Evolutionary conservation across 1,139 yeast species (phyloP).

Genomic region (Geotrichum macrosporum): DNA sequence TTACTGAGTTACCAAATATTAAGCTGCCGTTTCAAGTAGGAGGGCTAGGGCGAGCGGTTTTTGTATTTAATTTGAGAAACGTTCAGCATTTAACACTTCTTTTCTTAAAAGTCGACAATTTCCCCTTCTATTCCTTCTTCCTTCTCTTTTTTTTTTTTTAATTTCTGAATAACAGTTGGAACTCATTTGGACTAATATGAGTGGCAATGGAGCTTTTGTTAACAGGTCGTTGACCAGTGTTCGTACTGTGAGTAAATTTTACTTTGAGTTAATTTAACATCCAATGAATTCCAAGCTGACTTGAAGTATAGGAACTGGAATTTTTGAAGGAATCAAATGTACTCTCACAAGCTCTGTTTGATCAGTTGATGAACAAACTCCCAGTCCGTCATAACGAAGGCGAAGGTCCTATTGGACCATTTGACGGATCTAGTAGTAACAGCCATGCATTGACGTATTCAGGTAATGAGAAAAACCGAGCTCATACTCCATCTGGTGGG

Average conservation of each 20-base stretch:
- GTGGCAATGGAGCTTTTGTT: slow-evolving; percentile 47
- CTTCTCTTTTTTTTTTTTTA: no score
- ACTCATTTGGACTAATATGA: slow-evolving; percentile 1
- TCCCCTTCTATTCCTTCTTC: no score
- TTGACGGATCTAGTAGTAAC: slow-evolving; percentile 16
- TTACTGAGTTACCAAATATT: no score
- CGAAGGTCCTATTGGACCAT: slow-evolving; percentile 44
- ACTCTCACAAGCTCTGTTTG: slow-evolving; percentile 54
- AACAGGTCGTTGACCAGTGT: slow-evolving; percentile 75
- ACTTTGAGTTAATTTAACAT: no score
- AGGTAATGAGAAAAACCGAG: slow-evolving; percentile 7
- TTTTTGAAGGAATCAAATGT: slow-evolving; percentile 75
- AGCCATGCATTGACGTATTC: no score
- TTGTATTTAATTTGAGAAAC: no score
- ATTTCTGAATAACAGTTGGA: not conserved
- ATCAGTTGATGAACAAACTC: slow-evolving; percentile 49
- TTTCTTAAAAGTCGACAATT: no score
- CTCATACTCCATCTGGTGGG: slow-evolving; percentile 25
- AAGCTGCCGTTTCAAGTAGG: no score
- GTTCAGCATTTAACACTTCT: no score
- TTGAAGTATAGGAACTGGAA: slow-evolving; percentile 65
- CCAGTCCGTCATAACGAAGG: slow-evolving; percentile 60
- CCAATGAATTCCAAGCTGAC: no score
- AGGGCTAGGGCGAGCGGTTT: no score
- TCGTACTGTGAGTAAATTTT: slow-evolving; percentile 48